Evolutionary conservation across 768 basidiomycete genomes (phyloP).

Genomic region (Leccinum fibrillosum): DNA sequence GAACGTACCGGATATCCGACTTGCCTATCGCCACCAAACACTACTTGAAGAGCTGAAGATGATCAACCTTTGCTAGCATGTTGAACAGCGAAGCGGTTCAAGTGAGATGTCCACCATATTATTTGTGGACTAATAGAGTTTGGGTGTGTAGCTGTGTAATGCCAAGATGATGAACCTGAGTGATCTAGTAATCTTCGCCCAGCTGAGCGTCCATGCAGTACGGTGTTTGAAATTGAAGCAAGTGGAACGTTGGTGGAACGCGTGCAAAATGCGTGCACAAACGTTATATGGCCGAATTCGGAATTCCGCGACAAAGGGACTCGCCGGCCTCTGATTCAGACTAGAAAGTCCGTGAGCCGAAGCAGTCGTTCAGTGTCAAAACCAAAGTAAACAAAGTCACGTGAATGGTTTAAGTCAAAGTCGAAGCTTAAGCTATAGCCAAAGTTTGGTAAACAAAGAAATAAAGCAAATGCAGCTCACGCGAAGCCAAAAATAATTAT

Average conservation of each 20-base stretch:
- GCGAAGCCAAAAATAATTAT: too few species aligned
- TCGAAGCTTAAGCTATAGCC: too few species aligned
- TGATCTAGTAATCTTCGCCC: background rate
- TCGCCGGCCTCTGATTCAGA: background rate
- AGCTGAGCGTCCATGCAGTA: background rate
- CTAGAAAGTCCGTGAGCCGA: background rate
- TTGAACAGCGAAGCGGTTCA: background rate
- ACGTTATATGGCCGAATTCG: background rate
- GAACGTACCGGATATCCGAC: constrained; percentile 91
- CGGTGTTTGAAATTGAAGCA: background rate
- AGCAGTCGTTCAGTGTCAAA: background rate
- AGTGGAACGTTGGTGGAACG: too few species aligned
- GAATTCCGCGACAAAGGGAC: background rate
- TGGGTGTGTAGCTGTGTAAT: background rate
- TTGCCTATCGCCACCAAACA: constrained; percentile 87
- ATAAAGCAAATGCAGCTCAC: too few species aligned
- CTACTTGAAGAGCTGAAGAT: constrained; percentile 80
- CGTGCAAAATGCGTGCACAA: too few species aligned
- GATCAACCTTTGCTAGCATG: constrained; percentile 39
- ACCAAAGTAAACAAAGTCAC: too few species aligned
- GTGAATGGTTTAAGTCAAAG: too few species aligned
- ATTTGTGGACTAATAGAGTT: background rate
- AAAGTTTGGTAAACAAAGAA: too few species aligned
- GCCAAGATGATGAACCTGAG: background rate
- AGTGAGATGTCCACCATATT: background rate